Conservation (phyloP, 768 basidiomycete genomes). For the Boletus vinaceobasis region DNA sequence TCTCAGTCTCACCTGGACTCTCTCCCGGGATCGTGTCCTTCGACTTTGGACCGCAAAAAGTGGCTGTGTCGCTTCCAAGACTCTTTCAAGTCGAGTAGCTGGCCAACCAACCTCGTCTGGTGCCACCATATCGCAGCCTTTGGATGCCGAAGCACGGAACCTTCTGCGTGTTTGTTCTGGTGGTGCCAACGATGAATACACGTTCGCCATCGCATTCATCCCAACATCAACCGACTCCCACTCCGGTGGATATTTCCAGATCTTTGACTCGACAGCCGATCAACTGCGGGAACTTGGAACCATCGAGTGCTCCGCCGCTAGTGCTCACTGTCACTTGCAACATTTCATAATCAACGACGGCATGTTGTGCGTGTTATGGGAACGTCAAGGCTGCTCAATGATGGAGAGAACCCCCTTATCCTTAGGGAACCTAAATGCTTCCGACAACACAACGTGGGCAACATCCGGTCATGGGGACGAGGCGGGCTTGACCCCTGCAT, state of each 20-base stretch:
- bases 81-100: conserved; percentile 40
- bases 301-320: conserved; percentile 58
- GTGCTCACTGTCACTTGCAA: conserved; percentile 68
- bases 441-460: conserved; percentile 44
- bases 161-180: conserved; percentile 62
- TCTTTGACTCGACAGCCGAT: conserved; percentile 56
- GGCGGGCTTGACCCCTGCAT: conserved; percentile 76
- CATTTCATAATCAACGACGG: conserved; percentile 63
- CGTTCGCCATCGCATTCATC: conserved; percentile 69
- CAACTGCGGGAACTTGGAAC: conserved; percentile 54
- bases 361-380: conserved; percentile 73
- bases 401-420: conserved; percentile 56
- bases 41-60: conserved; percentile 80
- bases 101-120: conserved; percentile 30
- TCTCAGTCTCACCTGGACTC: conserved; percentile 71
- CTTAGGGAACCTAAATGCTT: conserved; percentile 33
- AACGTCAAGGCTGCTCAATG: conserved; percentile 71
- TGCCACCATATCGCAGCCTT: conserved; percentile 41
- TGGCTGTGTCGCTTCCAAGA: conserved; percentile 66
- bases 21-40: conserved; percentile 83
- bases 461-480: conserved; percentile 62
- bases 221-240: conserved; percentile 60
- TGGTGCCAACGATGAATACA: conserved; percentile 44
- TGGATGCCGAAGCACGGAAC: conserved; percentile 59
- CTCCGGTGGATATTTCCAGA: conserved; percentile 78